phyloP scores from a whole-genome alignment of 495 filamentous ascomycete species.

The Daldinia caldariorum region DNA sequence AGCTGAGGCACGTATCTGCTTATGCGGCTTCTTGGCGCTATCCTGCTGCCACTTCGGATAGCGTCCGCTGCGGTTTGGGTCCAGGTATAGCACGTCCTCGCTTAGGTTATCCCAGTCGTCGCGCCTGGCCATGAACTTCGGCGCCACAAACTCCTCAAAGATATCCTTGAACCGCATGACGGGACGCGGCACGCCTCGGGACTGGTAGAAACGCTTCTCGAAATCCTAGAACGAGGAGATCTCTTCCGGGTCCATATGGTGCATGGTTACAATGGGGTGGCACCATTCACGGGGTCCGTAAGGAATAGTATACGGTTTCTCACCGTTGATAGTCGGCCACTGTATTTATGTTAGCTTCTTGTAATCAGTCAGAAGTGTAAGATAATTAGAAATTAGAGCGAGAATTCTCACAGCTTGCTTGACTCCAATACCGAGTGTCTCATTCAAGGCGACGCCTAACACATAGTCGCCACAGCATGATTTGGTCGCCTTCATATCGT shows the following conservation, averaged over 20 bases:
- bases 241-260: slow-evolving; percentile 66
- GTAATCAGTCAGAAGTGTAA: not conserved
- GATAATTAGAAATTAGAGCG: not conserved
- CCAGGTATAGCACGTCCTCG: slow-evolving; percentile 54
- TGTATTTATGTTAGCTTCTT: slow-evolving; percentile 19
- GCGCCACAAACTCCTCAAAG: slow-evolving; percentile 55
- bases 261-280: slow-evolving; percentile 67
- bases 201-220: slow-evolving; percentile 53
- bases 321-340: slow-evolving; percentile 69
- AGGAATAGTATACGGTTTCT: slow-evolving; percentile 60
- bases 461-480: slow-evolving; percentile 78
- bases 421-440: slow-evolving; percentile 51
- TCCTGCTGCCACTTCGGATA: slow-evolving; percentile 45
- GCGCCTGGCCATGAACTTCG: slow-evolving; percentile 46
- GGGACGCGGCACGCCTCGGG: slow-evolving; percentile 23
- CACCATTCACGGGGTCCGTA: slow-evolving; percentile 67
- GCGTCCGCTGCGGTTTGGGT: slow-evolving; percentile 32
- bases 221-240: slow-evolving; percentile 64
- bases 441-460: slow-evolving; percentile 65
- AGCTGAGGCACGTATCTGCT: slow-evolving; percentile 40
- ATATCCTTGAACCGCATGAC: slow-evolving; percentile 57
- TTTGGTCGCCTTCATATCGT: slow-evolving; percentile 62
- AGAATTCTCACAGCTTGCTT: slow-evolving; percentile 49
- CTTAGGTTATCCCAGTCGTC: slow-evolving; percentile 63
- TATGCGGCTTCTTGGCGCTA: slow-evolving; percentile 44